Base-by-base conservation (phyloP, 2,329 filamentous ascomycete genomes). In the Aureobasidium melanogenum region DNA sequence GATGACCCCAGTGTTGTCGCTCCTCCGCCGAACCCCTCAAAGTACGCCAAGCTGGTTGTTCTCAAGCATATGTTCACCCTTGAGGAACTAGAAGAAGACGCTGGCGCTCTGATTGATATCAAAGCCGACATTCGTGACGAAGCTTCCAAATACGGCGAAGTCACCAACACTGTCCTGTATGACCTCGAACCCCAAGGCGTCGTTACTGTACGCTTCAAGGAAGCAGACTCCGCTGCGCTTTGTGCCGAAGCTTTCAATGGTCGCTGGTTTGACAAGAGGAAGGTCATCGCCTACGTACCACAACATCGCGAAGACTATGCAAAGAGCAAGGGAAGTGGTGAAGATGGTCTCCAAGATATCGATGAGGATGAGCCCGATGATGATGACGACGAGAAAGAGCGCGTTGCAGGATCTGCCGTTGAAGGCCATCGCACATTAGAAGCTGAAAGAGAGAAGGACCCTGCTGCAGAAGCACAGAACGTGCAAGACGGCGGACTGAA, bases 61-160 rank as follows among this genome's bases (percentile, higher is more conserved):
- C 77, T 99, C 65, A 90, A 90, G 71, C 86, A 96, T 75, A 96
- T 96, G 88, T 99, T 99, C 75, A 95, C 91, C 1, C 80, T 93
- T 44, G 72, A 87, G 64, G 90, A 96, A 76, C 80, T 97, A 28
- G 86, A 91, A 68, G 89, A 95, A 70, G 92, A 97, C 69, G 85
- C 89, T 1, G 85, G 86, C 0, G 89, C 88, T 1, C 82, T 95
- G 63, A 79, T 95, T 39, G 93, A 97, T 65, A 96, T 97, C 76
- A 95, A 95, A 71, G 88, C 96, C 72, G 94, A 99, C 71, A 89
- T 97, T 61, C 84, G 89, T 48, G 90, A 96, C 55, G 92, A 96
- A 74, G 96, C 91, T 72, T 81, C 84, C 62, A 95, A 95, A 75
- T 79, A 94, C 15, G 94, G 94, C 3, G 81, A 87, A 26, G 90